Evolutionary conservation across 495 filamentous ascomycete species (phyloP), one percentile per base, ranked within the genome.

Genomic region (Achaetomiella virescens): DNA sequence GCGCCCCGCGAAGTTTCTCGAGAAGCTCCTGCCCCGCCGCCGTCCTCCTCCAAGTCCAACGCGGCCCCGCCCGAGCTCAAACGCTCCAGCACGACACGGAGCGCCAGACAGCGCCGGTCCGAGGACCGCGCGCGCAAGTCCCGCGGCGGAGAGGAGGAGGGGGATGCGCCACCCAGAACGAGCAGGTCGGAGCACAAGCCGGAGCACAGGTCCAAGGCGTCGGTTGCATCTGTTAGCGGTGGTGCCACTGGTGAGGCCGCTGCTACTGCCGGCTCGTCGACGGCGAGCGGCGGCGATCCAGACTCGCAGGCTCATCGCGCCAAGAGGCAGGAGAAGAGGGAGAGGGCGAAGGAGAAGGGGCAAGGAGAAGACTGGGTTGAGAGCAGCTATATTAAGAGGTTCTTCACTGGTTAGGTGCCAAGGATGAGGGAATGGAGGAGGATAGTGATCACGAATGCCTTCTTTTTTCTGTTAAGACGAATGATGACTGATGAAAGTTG

Each of bases 321-420:
- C 14, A 66, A 67, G 57, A 61, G 70, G 48, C 57, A 63, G 49
- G 66, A 70, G 57, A 60, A 57, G 58, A 49, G 70, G 40, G 50
- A 63, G 46, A 57, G 52, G 61, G 60, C 24, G 21, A 61, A 56
- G 56, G 63, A 67, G 59, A 55, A 53, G 55, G 61, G 88, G 90
- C 68, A 90, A 87, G 61, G 75, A 91, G 58, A 77, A 90, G 57
- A 93, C 95, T 67, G 83, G 89, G 27, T 72, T 86, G 42, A 95
- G 96, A 68, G 84, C 80, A 2, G 72, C 67, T 5, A 43, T 72
- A 43, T 72, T 35, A 72, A 69, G 64, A 59, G 64, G 53, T 62
- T 72, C 46, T 72, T 72, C 37, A 55, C 42, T 24, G 37, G 48
- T 22, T 31, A 24, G 36, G n/a, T 35, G 10, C 7, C 6, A 36